Evolutionary conservation across 2,329 filamentous ascomycete species (phyloP).

Genomic region (Emmonsia crescens): DNA sequence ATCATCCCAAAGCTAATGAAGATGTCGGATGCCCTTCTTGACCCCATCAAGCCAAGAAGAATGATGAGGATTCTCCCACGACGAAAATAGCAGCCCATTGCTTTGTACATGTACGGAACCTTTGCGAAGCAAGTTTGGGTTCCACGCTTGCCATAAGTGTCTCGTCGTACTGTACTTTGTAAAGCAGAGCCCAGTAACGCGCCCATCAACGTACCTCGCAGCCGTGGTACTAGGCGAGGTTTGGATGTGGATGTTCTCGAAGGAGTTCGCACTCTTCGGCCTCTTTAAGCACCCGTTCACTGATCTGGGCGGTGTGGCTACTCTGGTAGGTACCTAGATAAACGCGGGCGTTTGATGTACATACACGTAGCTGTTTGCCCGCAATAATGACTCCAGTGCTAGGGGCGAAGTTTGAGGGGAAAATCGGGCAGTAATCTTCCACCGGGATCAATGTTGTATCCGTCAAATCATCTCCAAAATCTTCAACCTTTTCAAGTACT

Average conservation of each 20-base stretch:
- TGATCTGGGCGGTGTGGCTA: too few species aligned
- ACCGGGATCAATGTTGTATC: too few species aligned
- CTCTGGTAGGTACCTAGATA: too few species aligned
- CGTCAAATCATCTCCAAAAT: too few species aligned
- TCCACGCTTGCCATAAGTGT: constrained; percentile 19
- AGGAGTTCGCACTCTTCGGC: constrained; percentile 18
- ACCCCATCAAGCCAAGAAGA: constrained; percentile 8
- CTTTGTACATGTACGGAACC: too few species aligned
- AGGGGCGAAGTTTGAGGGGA: too few species aligned
- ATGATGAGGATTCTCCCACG: background rate
- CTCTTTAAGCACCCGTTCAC: constrained; percentile 14
- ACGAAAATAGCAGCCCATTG: background rate
- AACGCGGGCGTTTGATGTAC: too few species aligned
- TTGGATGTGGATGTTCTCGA: constrained; percentile 19
- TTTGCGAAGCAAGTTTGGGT: constrained; percentile 13
- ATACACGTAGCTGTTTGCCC: too few species aligned
- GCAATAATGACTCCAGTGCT: too few species aligned
- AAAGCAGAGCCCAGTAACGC: constrained; percentile 20
- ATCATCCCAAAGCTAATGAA: constrained; percentile 20
- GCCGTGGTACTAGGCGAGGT: constrained; percentile 19
- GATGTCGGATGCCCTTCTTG: constrained; percentile 19
- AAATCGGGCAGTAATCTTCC: too few species aligned
- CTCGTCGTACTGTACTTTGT: constrained; percentile 17
- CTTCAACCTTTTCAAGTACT: too few species aligned
- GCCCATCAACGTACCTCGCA: constrained; percentile 9